Conservation (phyloP, 2,329 filamentous ascomycete genomes). For the Cryphonectria carpinicola region DNA sequence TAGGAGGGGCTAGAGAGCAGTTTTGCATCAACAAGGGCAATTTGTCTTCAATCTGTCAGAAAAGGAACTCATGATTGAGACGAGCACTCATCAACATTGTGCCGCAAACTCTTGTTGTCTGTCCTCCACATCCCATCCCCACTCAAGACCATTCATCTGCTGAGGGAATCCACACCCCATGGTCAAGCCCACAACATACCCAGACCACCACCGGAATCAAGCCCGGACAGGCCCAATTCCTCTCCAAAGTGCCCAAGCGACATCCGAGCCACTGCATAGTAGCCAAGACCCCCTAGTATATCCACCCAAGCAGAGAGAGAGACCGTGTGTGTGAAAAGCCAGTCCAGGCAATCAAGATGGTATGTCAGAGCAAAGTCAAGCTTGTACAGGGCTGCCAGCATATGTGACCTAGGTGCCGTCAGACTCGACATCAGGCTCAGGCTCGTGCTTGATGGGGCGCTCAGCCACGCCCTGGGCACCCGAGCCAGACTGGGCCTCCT, state of each 20-base stretch:
- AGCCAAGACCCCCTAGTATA: not conserved
- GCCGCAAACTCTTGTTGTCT: not conserved
- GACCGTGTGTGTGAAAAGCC: not conserved
- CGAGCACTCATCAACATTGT: too few species aligned
- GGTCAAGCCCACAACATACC: not conserved
- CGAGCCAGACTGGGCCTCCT: not conserved
- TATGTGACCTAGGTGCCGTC: not conserved
- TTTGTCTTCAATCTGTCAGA: not conserved
- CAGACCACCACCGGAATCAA: not conserved
- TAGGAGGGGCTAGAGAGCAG: too few species aligned
- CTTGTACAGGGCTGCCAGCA: not conserved
- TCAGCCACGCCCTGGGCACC: not conserved
- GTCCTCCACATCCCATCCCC: not conserved
- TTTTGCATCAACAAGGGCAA: not conserved
- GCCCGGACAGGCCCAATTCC: not conserved
- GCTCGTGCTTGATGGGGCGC: not conserved
- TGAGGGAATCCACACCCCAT: not conserved
- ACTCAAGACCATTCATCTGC: not conserved
- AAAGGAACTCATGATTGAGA: not conserved
- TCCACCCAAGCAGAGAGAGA: not conserved
- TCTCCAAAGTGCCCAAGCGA: not conserved
- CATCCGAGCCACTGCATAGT: not conserved
- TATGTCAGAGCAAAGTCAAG: not conserved
- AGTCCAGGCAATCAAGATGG: not conserved
- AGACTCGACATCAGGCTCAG: slow-evolving; percentile 7